Evolutionary conservation across 1,284 basidiomycete species (phyloP), one percentile per base, ranked within the genome.

Genomic region (Polyporus tsugae): DNA sequence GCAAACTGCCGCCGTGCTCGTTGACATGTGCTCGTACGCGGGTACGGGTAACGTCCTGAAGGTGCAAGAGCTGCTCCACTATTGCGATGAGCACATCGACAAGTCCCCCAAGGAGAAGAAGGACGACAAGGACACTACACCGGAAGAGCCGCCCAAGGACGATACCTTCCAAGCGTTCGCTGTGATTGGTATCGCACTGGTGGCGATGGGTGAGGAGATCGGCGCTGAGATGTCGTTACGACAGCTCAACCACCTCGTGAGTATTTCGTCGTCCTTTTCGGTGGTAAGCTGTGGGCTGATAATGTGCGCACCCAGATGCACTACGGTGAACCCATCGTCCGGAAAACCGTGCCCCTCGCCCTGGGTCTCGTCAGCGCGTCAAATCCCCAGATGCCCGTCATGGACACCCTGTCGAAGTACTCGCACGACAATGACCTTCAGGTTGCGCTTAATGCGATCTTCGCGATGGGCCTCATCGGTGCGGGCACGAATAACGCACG

Each of bases 351-450:
- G n/a, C 98, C 98, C 19, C 90, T 99, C 6, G 98, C 97, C 6
- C 91, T 99, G 60, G 97, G 95, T 70, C 89, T 99, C 64, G 89
- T 99, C 78, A 96, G 93, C 79, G 91, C 96, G 19, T 99, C 98
- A 65, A 98, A 99, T 82, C 98, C 98, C 19, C 94, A 95, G 81
- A 87, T 99, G n/a, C 86, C 94, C 38, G 94, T 99, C 72, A 91
- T 99, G 74, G 98, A 99, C 81, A 99, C 96, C 0, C 90, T 99
- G 7, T 99, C 97, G n/a, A 98, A 98, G 80, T 99, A 99, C 84
- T 98, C 96, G 73, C 98, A 99, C 85, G 98, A 99, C 85, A 97
- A 94, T 77, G 98, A 99, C 81, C 91, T 99, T 44, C 89, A 91
- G 66, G 98, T 99, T 17, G 98, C 97, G 0, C 88, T 97, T 67